A percentile compares a stretch with the other conserved stretches of the same genome.
Evolutionary conservation across 192 early-diverging fungal genomes (phyloP).

Genomic region (Linnemannia zychae): DNA sequence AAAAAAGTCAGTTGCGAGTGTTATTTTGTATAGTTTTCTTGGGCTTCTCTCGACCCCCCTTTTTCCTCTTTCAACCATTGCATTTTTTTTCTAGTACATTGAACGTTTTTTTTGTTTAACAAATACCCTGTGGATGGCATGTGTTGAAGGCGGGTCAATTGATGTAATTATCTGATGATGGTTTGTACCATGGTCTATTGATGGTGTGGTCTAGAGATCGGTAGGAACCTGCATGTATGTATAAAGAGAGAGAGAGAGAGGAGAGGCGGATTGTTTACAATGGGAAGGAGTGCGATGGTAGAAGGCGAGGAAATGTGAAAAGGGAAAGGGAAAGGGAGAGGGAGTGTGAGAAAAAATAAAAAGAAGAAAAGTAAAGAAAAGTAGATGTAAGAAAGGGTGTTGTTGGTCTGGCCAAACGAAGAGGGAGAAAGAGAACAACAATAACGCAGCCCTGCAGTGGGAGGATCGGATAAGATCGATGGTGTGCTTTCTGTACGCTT

Average conservation of each 20-base stretch:
- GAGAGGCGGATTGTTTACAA: neutral
- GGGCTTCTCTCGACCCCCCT: neutral
- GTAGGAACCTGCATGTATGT: neutral
- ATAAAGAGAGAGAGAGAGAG: neutral
- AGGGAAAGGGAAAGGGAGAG: neutral
- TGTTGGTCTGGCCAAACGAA: neutral
- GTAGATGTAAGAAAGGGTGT: neutral
- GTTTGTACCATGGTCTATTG: neutral
- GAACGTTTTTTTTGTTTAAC: neutral
- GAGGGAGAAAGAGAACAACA: neutral
- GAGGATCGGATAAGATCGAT: slow-evolving; percentile 9
- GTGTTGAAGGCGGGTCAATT: neutral
- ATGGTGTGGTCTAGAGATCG: neutral
- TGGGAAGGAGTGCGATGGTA: neutral
- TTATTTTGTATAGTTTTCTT: slow-evolving; percentile 5
- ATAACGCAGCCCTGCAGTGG: neutral
- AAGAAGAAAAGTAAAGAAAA: neutral
- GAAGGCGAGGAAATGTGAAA: neutral
- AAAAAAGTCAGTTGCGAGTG: neutral
- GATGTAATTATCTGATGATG: neutral
- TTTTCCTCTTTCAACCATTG: neutral
- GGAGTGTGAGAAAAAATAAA: neutral
- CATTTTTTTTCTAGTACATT: neutral
- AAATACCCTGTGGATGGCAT: neutral
- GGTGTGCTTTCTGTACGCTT: neutral